Conservation (phyloP, 1,284 basidiomycete genomes). For the Leccinum discolor region DNA sequence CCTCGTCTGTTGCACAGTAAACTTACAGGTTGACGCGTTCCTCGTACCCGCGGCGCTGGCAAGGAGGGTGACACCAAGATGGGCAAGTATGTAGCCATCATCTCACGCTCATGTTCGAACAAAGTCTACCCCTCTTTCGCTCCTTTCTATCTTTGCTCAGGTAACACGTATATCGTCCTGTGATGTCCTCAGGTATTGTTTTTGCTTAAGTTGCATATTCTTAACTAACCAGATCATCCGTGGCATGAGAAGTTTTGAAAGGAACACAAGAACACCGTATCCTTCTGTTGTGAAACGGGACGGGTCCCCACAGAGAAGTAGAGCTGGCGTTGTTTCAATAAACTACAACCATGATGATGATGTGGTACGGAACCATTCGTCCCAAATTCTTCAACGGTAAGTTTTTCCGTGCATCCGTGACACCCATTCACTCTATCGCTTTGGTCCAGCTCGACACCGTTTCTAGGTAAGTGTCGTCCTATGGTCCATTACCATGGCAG, state of each 20-base stretch:
- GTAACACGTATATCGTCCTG: background rate
- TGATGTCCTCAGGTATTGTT: background rate
- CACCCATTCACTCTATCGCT: background rate
- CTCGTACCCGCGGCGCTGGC: background rate
- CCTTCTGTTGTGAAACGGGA: background rate
- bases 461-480: no score
- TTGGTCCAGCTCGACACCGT: no score
- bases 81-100: background rate
- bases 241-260: background rate
- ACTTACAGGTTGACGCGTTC: background rate
- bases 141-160: background rate
- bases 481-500: constrained; percentile 21
- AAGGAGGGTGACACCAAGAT: background rate
- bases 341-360: background rate
- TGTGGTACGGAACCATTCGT: no score
- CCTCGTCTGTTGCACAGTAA: background rate
- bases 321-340: background rate
- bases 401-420: no score
- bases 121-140: background rate
- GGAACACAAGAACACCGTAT: background rate
- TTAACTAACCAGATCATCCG: background rate
- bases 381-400: no score
- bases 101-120: background rate
- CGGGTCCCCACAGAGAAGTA: background rate
- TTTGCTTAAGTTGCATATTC: background rate